These are phyloP conservation scores for Acer campestre DNA, from an alignment of 345 rosid species.

Conservation along the genomic window DNA sequence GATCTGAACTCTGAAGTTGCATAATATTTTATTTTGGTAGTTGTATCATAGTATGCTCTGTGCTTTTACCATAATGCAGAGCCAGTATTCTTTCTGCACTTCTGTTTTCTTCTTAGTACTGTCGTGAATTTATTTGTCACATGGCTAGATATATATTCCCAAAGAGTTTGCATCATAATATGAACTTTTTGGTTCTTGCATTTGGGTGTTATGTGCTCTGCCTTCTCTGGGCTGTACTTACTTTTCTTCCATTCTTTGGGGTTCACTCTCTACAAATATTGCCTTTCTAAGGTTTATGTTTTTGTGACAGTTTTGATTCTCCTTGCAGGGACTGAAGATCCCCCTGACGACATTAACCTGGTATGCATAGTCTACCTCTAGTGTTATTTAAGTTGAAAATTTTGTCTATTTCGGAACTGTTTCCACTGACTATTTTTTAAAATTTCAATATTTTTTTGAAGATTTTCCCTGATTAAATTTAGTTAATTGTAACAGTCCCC, in stretches of 20 bases:
- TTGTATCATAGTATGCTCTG: background rate
- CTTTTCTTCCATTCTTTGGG: background rate
- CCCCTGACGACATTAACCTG: slow-evolving; percentile 62
- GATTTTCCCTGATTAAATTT: slow-evolving; percentile 19
- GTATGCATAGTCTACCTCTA: slow-evolving; percentile 34
- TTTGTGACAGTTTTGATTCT: slow-evolving; percentile 28
- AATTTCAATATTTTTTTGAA: background rate
- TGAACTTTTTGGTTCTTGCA: background rate
- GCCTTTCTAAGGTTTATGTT: slow-evolving; percentile 14
- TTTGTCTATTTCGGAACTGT: background rate
- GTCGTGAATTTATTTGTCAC: background rate
- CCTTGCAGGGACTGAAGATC: slow-evolving; percentile 81
- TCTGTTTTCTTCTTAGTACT: slow-evolving; percentile 1
- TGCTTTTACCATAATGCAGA: background rate
- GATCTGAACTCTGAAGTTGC: background rate
- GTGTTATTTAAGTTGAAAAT: background rate
- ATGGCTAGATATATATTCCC: background rate
- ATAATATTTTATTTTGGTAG: background rate
- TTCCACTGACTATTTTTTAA: background rate
- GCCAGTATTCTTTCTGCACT: background rate
- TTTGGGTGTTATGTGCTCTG: background rate
- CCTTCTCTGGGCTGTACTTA: background rate
- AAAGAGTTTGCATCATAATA: background rate
- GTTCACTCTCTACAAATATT: slow-evolving; percentile 7
- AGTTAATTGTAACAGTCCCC: slow-evolving; percentile 56